A percentile compares a stretch with the other conserved stretches of the same genome.
Conservation (phyloP, 371 early-diverging fungal genomes). For the Smittium mucronatum region DNA sequence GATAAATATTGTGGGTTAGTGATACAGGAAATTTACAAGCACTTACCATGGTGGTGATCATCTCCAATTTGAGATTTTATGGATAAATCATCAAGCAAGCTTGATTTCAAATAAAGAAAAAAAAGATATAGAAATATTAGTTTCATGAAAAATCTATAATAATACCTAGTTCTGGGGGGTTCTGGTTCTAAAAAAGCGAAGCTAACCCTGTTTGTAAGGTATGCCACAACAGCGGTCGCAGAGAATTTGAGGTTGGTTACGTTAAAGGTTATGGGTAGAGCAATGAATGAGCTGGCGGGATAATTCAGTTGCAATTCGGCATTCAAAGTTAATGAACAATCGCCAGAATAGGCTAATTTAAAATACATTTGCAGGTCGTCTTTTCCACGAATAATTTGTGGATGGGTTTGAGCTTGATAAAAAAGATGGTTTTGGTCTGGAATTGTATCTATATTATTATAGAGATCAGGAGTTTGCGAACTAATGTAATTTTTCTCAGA, state of each 20-base stretch:
- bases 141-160: neutral
- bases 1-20: neutral
- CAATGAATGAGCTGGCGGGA: slow-evolving; percentile 80
- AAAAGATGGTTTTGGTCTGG: no score
- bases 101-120: no score
- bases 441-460: no score
- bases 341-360: slow-evolving; percentile 62
- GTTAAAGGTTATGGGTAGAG: slow-evolving; percentile 69
- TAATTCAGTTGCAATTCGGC: slow-evolving; percentile 85
- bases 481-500: no score
- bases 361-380: slow-evolving; percentile 69
- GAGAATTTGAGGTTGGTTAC: slow-evolving; percentile 73
- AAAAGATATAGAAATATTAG: neutral
- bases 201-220: slow-evolving; percentile 66
- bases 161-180: slow-evolving; percentile 16
- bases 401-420: neutral
- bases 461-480: no score
- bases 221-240: slow-evolving; percentile 75
- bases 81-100: slow-evolving; percentile 19
- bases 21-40: slow-evolving; percentile 5
- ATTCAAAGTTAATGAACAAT: slow-evolving; percentile 66
- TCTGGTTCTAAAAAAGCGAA: slow-evolving; percentile 80
- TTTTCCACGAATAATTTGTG: slow-evolving; percentile 15
- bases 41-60: slow-evolving; percentile 63
- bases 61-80: slow-evolving; percentile 81